Percentiles rank a stretch among this genome's conserved stretches.
These are phyloP conservation scores for Cryptococcus sp. DNA, from an alignment of 1,284 basidiomycete species.

Conservation along the genomic window DNA sequence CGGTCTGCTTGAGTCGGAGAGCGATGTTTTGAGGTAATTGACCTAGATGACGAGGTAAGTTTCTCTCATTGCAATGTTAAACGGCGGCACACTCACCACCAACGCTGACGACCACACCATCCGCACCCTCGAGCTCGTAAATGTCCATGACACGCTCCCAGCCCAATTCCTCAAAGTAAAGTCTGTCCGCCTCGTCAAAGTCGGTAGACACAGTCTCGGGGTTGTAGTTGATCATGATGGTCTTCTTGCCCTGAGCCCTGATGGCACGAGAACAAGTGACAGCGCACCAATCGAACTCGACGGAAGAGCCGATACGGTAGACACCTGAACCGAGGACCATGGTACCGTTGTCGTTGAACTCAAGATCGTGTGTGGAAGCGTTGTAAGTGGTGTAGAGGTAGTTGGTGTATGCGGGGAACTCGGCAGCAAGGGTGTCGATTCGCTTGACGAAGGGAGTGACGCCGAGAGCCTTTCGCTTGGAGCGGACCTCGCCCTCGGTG, in stretches of 20 bases:
- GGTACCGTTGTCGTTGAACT: slow-evolving; percentile 94
- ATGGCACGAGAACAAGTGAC: slow-evolving; percentile 94
- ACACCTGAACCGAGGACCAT: slow-evolving; percentile 99
- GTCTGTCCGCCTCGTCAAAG: slow-evolving; percentile 96
- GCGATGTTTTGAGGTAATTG: slow-evolving; percentile 99
- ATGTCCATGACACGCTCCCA: slow-evolving; percentile 99
- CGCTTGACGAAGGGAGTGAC: slow-evolving; percentile 98
- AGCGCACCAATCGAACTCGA: slow-evolving; percentile 99
- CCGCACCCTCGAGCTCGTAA: slow-evolving; percentile 91
- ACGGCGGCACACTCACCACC: slow-evolving; percentile 66
- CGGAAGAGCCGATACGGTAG: slow-evolving; percentile 95
- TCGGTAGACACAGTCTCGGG: slow-evolving; percentile 99
- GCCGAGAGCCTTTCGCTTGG: slow-evolving; percentile 78
- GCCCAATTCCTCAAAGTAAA: slow-evolving; percentile 98
- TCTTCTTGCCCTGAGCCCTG: slow-evolving; percentile 86
- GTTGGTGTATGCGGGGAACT: slow-evolving; percentile 98
- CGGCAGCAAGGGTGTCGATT: slow-evolving; percentile 98
- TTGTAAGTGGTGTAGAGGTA: slow-evolving; percentile 99
- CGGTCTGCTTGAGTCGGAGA: slow-evolving; percentile 84
- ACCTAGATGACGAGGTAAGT: slow-evolving; percentile 56
- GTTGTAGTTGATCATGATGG: slow-evolving; percentile 99
- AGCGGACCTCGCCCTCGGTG: slow-evolving; percentile 70
- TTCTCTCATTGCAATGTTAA: background rate
- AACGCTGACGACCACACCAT: slow-evolving; percentile 93
- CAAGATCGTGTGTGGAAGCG: slow-evolving; percentile 91